Evolutionary conservation across 345 rosid species (phyloP).

Genomic region (Excoecaria agallocha): DNA sequence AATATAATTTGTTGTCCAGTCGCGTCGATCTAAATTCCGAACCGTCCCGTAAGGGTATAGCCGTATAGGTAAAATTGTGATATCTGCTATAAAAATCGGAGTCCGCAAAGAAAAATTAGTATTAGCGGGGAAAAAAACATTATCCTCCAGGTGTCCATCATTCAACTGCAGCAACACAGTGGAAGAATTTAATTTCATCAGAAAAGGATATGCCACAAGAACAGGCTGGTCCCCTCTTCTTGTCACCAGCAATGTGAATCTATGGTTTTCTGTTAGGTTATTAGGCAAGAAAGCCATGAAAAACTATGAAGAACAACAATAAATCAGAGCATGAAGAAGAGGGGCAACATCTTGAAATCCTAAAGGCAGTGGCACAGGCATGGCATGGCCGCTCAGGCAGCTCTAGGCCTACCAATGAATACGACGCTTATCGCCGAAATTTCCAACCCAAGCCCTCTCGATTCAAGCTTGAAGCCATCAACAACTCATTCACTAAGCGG

Average conservation of each 20-base stretch:
- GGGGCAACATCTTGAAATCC: conserved; percentile 48
- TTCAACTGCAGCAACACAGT: not conserved
- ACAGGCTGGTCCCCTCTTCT: not conserved
- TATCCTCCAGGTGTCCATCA: conserved; percentile 3
- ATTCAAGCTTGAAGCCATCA: conserved; percentile 62
- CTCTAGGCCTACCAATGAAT: conserved; percentile 44
- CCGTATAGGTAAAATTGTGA: too few species aligned
- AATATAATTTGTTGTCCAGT: too few species aligned
- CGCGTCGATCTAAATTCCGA: too few species aligned
- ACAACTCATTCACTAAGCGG: conserved; percentile 19
- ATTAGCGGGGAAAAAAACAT: not conserved
- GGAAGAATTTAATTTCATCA: not conserved
- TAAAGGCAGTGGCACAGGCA: conserved; percentile 87
- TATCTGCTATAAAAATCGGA: not conserved
- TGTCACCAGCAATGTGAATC: conserved; percentile 9
- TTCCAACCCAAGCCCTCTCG: conserved; percentile 57
- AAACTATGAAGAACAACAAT: conserved; percentile 34
- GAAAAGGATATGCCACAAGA: not conserved
- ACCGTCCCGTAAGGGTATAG: too few species aligned
- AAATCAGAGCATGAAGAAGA: conserved; percentile 9
- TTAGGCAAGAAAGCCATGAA: conserved; percentile 28
- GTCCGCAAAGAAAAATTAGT: not conserved
- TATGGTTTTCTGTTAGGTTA: conserved; percentile 5
- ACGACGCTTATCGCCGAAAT: conserved; percentile 43
- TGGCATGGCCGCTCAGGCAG: conserved; percentile 61